phyloP scores from a whole-genome alignment of 257 asterid species.

The Plectranthus barbatus region DNA sequence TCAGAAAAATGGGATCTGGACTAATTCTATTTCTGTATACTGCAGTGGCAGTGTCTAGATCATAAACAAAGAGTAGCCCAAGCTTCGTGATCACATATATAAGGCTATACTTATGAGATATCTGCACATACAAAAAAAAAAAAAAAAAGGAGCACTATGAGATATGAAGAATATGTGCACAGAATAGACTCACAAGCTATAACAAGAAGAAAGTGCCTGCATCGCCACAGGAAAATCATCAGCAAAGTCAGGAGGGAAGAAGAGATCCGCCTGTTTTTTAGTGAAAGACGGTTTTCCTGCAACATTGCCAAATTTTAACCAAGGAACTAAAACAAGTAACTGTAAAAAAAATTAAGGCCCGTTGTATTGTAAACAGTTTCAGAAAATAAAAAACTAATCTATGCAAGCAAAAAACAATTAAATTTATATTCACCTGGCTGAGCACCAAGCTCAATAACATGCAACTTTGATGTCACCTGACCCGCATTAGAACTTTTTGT shows the following conservation, averaged over 20 bases:
- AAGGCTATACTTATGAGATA: slow-evolving; percentile 86
- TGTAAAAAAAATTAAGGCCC: background rate
- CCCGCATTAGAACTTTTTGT: slow-evolving; percentile 79
- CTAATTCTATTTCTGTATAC: slow-evolving; percentile 97
- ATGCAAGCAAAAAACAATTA: background rate
- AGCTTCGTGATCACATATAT: slow-evolving; percentile 94
- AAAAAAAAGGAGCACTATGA: slow-evolving; percentile 3
- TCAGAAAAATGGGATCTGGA: slow-evolving; percentile 94
- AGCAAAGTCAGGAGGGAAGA: slow-evolving; percentile 95
- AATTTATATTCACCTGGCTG: slow-evolving; percentile 62
- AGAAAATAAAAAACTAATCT: background rate
- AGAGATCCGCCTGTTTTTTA: slow-evolving; percentile 96
- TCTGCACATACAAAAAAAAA: slow-evolving; percentile 43
- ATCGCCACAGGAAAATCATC: slow-evolving; percentile 98
- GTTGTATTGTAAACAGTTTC: background rate
- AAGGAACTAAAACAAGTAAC: slow-evolving; percentile 8
- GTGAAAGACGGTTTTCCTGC: slow-evolving; percentile 92
- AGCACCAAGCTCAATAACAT: slow-evolving; percentile 95
- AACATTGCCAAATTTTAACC: slow-evolving; percentile 6
- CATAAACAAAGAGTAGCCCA: slow-evolving; percentile 97
- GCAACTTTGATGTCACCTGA: slow-evolving; percentile 81
- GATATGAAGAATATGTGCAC: slow-evolving; percentile 6
- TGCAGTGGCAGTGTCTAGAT: slow-evolving; percentile 91
- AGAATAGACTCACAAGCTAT: background rate
- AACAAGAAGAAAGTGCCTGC: slow-evolving; percentile 59